These are phyloP conservation scores for Pseudogymnoascus sp. DNA, from an alignment of 2,329 filamentous ascomycete genomes.

Conservation along the genomic window DNA sequence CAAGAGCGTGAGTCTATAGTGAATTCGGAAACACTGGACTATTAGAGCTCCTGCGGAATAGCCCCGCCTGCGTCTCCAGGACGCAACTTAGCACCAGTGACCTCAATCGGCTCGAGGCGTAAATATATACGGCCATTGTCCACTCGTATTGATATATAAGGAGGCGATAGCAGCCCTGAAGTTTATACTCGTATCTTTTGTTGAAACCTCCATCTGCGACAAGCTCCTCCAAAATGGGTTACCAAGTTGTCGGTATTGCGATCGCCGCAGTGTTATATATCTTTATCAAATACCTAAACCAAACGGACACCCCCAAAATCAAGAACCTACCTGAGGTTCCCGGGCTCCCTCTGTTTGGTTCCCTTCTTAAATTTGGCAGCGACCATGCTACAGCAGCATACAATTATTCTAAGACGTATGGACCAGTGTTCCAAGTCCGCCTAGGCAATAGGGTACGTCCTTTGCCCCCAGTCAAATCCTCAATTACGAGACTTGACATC, in stretches of 20 bases:
- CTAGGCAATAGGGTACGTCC: slow-evolving; percentile 55
- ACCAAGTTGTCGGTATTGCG: slow-evolving; percentile 19
- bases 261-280: slow-evolving; percentile 23
- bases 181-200: background rate
- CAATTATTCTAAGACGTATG: slow-evolving; percentile 52
- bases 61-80: background rate
- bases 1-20: background rate
- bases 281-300: slow-evolving; percentile 29
- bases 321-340: slow-evolving; percentile 54
- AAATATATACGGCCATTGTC: background rate
- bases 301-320: slow-evolving; percentile 51
- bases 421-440: slow-evolving; percentile 57
- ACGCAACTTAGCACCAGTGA: background rate
- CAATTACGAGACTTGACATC: background rate
- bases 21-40: background rate
- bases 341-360: slow-evolving; percentile 55
- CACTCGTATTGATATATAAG: slow-evolving; percentile 4
- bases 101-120: background rate
- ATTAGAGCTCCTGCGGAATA: background rate
- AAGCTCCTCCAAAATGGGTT: slow-evolving; percentile 8
- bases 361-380: slow-evolving; percentile 50
- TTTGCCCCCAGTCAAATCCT: background rate
- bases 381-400: slow-evolving; percentile 47
- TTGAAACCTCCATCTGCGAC: background rate
- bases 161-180: background rate